phyloP scores from a whole-genome alignment of 148 eudicot species.

The Selenicereus undatus region DNA sequence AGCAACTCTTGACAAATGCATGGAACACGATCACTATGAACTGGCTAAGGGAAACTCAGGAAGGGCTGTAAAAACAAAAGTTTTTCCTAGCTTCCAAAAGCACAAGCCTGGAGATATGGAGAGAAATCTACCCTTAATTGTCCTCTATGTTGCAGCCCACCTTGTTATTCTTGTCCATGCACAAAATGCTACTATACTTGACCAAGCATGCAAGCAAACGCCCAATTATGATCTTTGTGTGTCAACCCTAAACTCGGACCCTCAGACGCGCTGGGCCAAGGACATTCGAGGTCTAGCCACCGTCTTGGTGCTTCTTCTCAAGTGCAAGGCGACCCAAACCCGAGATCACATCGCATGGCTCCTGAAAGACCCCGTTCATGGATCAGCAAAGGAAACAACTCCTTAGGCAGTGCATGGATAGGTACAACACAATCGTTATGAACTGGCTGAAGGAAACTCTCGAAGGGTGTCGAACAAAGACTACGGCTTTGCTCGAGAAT shows the following conservation, averaged over 20 bases:
- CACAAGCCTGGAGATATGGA: neutral
- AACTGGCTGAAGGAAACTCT: neutral
- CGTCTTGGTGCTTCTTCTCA: neutral
- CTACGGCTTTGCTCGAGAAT: neutral
- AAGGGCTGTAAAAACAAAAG: neutral
- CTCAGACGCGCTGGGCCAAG: neutral
- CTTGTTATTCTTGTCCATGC: neutral
- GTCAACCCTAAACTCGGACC: slow-evolving; percentile 14
- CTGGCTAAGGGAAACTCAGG: neutral
- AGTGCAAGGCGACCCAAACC: neutral
- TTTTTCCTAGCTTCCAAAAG: no score
- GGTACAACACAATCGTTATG: neutral
- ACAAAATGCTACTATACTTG: slow-evolving; percentile 10
- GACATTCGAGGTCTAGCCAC: neutral
- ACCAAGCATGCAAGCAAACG: slow-evolving; percentile 16
- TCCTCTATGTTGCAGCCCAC: neutral
- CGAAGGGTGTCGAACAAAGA: neutral
- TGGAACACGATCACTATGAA: neutral
- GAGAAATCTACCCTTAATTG: neutral
- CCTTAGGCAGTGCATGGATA: neutral
- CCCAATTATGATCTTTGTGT: slow-evolving; percentile 7
- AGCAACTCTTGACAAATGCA: neutral
- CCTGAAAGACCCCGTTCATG: neutral
- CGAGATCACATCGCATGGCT: neutral
- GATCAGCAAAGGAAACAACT: neutral